These are phyloP conservation scores for Allium fistulosum DNA, from an alignment of 106 monocot genomes.

Conservation along the genomic window DNA sequence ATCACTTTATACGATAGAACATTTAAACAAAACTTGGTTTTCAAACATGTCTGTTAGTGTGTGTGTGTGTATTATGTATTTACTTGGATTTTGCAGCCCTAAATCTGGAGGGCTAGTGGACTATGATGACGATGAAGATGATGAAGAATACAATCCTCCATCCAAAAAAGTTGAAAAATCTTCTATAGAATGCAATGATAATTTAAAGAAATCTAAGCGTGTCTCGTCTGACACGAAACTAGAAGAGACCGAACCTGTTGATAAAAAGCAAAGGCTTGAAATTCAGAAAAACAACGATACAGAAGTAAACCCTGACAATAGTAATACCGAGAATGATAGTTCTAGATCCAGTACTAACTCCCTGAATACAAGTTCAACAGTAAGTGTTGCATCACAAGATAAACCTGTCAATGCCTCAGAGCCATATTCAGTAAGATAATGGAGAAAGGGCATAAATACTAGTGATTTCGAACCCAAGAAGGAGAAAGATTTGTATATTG, in stretches of 20 bases:
- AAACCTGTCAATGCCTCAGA: constrained; percentile 13
- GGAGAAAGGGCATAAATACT: neutral
- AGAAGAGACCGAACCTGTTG: constrained; percentile 11
- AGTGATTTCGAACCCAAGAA: neutral
- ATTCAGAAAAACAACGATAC: constrained; percentile 6
- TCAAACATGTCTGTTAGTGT: too few species aligned
- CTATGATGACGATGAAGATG: constrained; percentile 69
- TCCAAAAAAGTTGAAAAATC: constrained; percentile 22
- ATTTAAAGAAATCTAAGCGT: constrained; percentile 26
- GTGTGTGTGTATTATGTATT: neutral
- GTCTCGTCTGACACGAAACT: constrained; percentile 10
- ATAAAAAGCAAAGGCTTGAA: constrained; percentile 37
- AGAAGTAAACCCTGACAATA: constrained; percentile 5
- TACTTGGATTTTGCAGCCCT: constrained; percentile 37
- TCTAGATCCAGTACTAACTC: neutral
- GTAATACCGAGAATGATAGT: constrained; percentile 12
- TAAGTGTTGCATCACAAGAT: neutral
- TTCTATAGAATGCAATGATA: constrained; percentile 4
- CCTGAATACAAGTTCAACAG: constrained; percentile 6
- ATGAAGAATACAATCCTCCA: constrained; percentile 56
- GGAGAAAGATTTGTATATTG: neutral
- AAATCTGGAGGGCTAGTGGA: constrained; percentile 46
- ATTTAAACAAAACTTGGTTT: too few species aligned
- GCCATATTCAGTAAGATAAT: constrained; percentile 32
- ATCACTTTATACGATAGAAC: too few species aligned